Evolutionary conservation across 1,284 basidiomycete species (phyloP).

Genomic region (Fomitopsis betulina): DNA sequence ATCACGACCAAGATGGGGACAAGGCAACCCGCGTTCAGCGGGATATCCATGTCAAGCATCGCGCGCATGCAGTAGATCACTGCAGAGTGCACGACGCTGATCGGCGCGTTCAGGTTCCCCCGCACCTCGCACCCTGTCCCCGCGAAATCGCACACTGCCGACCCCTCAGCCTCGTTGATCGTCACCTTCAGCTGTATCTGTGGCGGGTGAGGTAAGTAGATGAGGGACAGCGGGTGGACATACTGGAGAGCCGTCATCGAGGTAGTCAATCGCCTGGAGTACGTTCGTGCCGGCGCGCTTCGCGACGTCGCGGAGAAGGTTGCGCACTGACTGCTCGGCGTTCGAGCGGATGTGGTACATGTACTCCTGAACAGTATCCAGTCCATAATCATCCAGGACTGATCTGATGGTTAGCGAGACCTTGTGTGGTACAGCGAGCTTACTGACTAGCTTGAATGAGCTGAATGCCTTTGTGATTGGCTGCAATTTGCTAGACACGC

Average conservation of each 20-base stretch:
- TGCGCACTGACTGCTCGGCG: slow-evolving; percentile 86
- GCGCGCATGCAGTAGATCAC: slow-evolving; percentile 95
- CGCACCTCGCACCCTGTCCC: slow-evolving; percentile 89
- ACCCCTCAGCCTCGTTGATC: slow-evolving; percentile 75
- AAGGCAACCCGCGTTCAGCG: slow-evolving; percentile 90
- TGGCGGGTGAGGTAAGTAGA: slow-evolving; percentile 4
- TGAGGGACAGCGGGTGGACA: slow-evolving; percentile 14
- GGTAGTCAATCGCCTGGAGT: slow-evolving; percentile 71
- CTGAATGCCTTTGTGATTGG: slow-evolving; percentile 91
- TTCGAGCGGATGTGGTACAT: slow-evolving; percentile 90
- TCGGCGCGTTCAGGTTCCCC: slow-evolving; percentile 88
- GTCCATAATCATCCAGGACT: slow-evolving; percentile 86
- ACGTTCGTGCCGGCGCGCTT: slow-evolving; percentile 61
- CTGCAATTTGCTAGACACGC: slow-evolving; percentile 79
- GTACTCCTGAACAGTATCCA: slow-evolving; percentile 87
- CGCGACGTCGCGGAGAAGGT: slow-evolving; percentile 77
- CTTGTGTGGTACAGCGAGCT: neutral
- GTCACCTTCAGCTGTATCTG: slow-evolving; percentile 79
- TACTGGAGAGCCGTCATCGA: slow-evolving; percentile 87
- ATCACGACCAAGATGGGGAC: slow-evolving; percentile 81
- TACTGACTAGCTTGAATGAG: slow-evolving; percentile 67
- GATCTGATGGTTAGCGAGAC: slow-evolving; percentile 5
- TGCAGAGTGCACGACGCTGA: slow-evolving; percentile 87
- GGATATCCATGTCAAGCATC: slow-evolving; percentile 91
- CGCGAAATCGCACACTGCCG: slow-evolving; percentile 86